Conservation (phyloP, 75 land plant species). For the Cunninghamia lanceolata region DNA sequence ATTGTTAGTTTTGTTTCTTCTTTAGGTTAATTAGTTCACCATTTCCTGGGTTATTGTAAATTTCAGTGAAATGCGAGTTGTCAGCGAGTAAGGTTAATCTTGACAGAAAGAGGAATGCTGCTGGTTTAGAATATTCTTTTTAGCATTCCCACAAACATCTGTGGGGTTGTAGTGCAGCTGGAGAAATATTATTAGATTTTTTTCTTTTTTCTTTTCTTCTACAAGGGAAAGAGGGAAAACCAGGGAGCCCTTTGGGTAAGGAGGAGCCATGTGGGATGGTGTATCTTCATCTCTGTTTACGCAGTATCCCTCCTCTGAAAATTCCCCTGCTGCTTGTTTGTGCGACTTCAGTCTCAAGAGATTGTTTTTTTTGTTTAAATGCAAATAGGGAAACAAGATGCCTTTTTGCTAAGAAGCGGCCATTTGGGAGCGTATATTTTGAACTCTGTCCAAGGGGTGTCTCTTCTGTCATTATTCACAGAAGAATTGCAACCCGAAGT, state of each 20-base stretch:
- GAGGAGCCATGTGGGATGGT: too few species aligned
- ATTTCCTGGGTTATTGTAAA: background rate
- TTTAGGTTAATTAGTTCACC: background rate
- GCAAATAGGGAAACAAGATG: background rate
- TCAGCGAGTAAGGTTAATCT: background rate
- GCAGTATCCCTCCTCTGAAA: background rate
- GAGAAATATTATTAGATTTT: background rate
- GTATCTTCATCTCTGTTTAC: background rate
- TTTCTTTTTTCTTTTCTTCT: background rate
- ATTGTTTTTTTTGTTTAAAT: background rate
- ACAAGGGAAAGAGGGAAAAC: background rate
- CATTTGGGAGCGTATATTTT: background rate
- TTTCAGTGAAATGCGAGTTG: background rate
- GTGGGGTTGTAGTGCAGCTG: conserved; percentile 1
- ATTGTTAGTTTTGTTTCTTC: too few species aligned
- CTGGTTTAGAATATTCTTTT: background rate
- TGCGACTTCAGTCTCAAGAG: background rate
- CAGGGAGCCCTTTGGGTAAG: too few species aligned
- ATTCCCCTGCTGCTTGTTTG: background rate
- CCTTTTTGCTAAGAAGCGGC: background rate
- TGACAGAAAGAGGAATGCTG: background rate
- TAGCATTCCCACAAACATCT: background rate
- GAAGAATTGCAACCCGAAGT: too few species aligned
- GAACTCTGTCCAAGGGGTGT: background rate
- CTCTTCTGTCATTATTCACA: background rate